A percentile compares a stretch with the other conserved stretches of the same genome.
Conservation (phyloP, 2,329 filamentous ascomycete species). For the Hortaea werneckii region DNA sequence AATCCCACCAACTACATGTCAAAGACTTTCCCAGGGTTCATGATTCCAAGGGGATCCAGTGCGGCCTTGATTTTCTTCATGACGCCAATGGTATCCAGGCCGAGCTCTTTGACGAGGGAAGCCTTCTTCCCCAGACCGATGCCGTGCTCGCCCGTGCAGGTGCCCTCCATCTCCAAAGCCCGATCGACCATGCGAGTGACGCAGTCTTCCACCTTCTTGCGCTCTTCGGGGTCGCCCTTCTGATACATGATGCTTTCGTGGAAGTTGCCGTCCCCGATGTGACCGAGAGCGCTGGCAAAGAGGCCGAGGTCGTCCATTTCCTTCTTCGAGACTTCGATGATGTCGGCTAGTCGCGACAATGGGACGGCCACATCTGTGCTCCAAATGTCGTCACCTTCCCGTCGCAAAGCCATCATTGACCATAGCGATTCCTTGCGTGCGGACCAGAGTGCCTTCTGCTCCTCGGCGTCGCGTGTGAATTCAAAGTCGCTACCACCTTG, state of each 20-base stretch:
- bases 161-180: constrained; percentile 90
- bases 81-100: constrained; percentile 66
- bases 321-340: constrained; percentile 73
- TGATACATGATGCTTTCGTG: constrained; percentile 89
- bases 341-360: constrained; percentile 50
- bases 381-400: constrained; percentile 49
- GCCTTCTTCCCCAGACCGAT: constrained; percentile 81
- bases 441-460: constrained; percentile 49
- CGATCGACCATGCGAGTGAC: constrained; percentile 84
- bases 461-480: constrained; percentile 44
- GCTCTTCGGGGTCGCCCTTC: constrained; percentile 56
- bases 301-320: constrained; percentile 78
- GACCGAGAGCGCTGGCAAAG: constrained; percentile 79
- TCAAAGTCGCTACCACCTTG: constrained; percentile 48
- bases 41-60: constrained; percentile 74
- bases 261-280: constrained; percentile 91
- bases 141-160: constrained; percentile 81
- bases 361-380: constrained; percentile 53
- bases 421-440: constrained; percentile 51
- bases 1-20: constrained; percentile 33
- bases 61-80: constrained; percentile 79
- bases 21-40: constrained; percentile 91
- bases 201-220: constrained; percentile 64
- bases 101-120: constrained; percentile 67
- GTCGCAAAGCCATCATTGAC: constrained; percentile 49